Conservation (phyloP, 352 stramenopile species). For the Pythium myriotylum region DNA sequence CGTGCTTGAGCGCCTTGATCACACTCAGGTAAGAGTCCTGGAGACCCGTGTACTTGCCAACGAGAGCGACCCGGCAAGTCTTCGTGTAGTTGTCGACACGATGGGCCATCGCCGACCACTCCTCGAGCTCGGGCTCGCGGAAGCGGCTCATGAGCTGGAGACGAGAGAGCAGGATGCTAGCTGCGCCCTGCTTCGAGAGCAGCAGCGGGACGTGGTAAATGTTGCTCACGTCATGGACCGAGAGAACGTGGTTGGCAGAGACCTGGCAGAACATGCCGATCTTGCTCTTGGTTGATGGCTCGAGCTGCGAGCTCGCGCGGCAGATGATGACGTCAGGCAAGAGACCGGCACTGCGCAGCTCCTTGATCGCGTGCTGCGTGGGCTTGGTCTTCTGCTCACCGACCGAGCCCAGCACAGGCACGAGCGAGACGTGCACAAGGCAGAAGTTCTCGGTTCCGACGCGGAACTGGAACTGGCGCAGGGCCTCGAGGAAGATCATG, state of each 20-base stretch:
- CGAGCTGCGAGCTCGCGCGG: conserved; percentile 90
- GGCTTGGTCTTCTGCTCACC: conserved; percentile 99
- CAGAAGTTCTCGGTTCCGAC: conserved; percentile 98
- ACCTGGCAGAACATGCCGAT: conserved; percentile 99
- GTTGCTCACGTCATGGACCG: conserved; percentile 99
- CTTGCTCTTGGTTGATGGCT: conserved; percentile 94
- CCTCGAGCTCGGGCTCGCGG: conserved; percentile 69
- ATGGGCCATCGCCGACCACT: conserved; percentile 92
- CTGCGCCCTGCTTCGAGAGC: conserved; percentile 94
- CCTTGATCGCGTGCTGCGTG: conserved; percentile 99
- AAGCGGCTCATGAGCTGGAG: conserved; percentile 92
- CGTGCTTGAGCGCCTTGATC: conserved; percentile 96
- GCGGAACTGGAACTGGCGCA: conserved; percentile 99
- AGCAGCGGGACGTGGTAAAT: conserved; percentile 99
- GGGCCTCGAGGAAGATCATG: conserved; percentile 99
- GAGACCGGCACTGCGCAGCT: conserved; percentile 96
- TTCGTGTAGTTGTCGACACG: conserved; percentile 91
- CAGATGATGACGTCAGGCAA: conserved; percentile 98
- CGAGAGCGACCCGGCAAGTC: conserved; percentile 96
- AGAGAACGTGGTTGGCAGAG: conserved; percentile 93
- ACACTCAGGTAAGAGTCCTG: conserved; percentile 99
- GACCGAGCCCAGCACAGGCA: conserved; percentile 97
- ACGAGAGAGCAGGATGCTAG: conserved; percentile 94
- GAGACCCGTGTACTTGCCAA: conserved; percentile 99
- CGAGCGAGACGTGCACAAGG: conserved; percentile 98